These are phyloP conservation scores for Microbotryum lychnidis-dioicae DNA, from an alignment of 1,284 basidiomycete species.

Conservation along the genomic window DNA sequence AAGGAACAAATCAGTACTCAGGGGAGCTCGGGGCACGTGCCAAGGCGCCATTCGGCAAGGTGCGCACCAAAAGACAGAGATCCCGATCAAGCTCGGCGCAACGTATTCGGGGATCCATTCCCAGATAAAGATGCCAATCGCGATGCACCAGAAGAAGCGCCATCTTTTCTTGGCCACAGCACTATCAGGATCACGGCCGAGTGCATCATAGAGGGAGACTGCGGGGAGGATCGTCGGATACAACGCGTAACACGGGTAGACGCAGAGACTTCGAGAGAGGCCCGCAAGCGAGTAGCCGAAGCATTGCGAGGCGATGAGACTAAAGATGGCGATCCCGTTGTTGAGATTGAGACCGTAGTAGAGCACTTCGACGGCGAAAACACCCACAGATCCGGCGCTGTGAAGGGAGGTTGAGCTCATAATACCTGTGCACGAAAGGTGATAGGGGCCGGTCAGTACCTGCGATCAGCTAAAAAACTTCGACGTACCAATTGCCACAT, in stretches of 20 bases:
- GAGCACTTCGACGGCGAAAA: conserved; percentile 56
- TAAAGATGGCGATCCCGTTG: conserved; percentile 38
- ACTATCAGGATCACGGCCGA: conserved; percentile 47
- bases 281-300: conserved; percentile 28
- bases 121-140: conserved; percentile 33
- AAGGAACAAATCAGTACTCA: too few species aligned
- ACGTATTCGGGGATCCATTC: conserved; percentile 48
- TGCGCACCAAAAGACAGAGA: conserved; percentile 47
- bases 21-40: too few species aligned
- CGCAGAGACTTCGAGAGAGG: conserved; percentile 21
- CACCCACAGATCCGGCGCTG: conserved; percentile 56
- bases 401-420: conserved; percentile 59
- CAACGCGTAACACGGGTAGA: conserved; percentile 30
- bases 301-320: conserved; percentile 12
- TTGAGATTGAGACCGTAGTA: conserved; percentile 53
- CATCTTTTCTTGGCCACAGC: conserved; percentile 31
- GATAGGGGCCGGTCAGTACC: too few species aligned
- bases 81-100: conserved; percentile 33
- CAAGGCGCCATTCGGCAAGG: too few species aligned
- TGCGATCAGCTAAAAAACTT: too few species aligned
- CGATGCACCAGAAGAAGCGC: conserved; percentile 35
- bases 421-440: conserved; percentile 38
- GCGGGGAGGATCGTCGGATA: conserved; percentile 40
- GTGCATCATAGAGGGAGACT: conserved; percentile 52
- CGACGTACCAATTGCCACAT: conserved; percentile 21